Base-by-base conservation (phyloP, 1,139 yeast species). In the Taphrina wiesneri region DNA sequence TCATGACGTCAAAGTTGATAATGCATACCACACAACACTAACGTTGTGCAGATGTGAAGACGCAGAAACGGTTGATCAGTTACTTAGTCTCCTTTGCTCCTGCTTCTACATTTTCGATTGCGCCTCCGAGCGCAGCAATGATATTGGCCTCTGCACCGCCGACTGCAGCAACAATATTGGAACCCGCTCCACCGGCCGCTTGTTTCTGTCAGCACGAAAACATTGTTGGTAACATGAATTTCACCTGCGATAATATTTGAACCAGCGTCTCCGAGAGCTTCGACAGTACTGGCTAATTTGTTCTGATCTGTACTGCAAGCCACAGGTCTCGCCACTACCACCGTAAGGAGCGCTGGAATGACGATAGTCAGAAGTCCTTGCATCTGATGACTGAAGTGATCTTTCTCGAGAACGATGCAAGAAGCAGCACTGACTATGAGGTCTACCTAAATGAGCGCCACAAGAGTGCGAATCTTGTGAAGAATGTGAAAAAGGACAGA, bases 91-190 rank as follows among this genome's bases (percentile, higher is more conserved):
- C n/a, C n/a, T n/a, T n/a, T n/a, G 39, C 39, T 9, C 47, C 47
- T 7, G 47, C 47, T 15, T 47, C 36, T 23, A n/a, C 19, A 47
- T 47, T 47, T 23, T 32, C 53, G n/a, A 47, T 28, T 5, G 53
- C 53, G 26, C 53, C 53, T 9, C 53, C 53, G 26, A 26, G 26
- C 9, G 53, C 53, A n/a, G 53, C 53, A n/a, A 47, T 47, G 34
- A 47, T 28, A 21, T 47, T 47, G 11, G 53, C 7, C 4, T 3
- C 34, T 9, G 53, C 53, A 9, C 53, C 53, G 4, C 53, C 53
- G 19, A 32, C 26, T n/a, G 53, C 32, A 4, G 53, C 53, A 4
- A 47, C 34, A 3, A 47, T n/a, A n/a, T 47, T 47, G 3, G 53
- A 47, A 11, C 4, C 53, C 15, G 53, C 53, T 4, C 53, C 53